Percentiles rank a stretch among this genome's conserved stretches.
Conservation (phyloP, 106 monocot species). For the Hemerocallis citrina region DNA sequence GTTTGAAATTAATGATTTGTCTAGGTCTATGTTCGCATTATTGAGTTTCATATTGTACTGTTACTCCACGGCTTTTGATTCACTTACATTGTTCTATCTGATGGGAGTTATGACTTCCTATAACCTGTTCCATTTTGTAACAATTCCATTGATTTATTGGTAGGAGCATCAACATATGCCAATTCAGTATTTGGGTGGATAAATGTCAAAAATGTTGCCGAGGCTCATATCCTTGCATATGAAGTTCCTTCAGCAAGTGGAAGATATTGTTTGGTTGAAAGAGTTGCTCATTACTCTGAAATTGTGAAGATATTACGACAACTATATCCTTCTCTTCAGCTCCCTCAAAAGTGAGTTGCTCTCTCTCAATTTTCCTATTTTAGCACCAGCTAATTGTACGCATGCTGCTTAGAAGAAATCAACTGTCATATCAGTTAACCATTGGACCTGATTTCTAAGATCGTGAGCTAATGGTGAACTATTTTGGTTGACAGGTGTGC, state of each 20-base stretch:
- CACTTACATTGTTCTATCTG: neutral
- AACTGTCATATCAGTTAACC: too few species aligned
- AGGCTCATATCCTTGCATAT: constrained; percentile 68
- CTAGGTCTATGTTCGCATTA: neutral
- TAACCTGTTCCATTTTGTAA: neutral
- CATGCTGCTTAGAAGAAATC: too few species aligned
- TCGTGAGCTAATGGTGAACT: too few species aligned
- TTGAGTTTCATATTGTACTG: neutral
- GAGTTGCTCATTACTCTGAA: constrained; percentile 52
- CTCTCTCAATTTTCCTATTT: neutral
- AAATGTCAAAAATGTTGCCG: constrained; percentile 58
- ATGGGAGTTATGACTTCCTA: neutral
- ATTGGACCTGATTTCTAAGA: too few species aligned
- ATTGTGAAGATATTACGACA: constrained; percentile 38
- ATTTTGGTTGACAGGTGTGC: neutral
- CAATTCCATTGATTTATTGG: neutral
- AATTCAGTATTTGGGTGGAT: constrained; percentile 52
- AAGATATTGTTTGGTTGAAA: constrained; percentile 74
- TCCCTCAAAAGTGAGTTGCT: constrained; percentile 50
- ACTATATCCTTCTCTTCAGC: constrained; percentile 40
- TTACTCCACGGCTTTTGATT: neutral
- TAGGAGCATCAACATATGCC: constrained; percentile 42
- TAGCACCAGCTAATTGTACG: too few species aligned
- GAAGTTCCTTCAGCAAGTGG: constrained; percentile 62
- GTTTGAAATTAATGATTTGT: too few species aligned